Base-by-base conservation (phyloP, 169 alveolate species). In the Plasmodium inui region DNA sequence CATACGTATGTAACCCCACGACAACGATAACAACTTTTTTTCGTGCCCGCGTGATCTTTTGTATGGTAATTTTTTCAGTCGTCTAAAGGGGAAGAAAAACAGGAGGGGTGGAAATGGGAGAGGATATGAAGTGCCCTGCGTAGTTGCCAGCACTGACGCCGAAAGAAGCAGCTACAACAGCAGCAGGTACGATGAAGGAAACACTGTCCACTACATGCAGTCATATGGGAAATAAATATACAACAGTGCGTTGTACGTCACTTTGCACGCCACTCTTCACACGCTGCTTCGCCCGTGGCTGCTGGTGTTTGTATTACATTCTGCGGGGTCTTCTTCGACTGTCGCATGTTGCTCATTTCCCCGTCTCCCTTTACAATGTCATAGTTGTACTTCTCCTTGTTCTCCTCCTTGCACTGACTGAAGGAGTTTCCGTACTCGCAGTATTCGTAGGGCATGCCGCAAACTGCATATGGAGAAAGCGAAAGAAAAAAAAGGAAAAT, bases 381-480 rank as follows among this genome's bases (percentile, higher is more conserved):
- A 50, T 89, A 70, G 55, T 72, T 81, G 90, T 95, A 96, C 57
- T 97, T 84, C 37, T 93, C 92, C 37, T 94, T 81, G 55, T 96
- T 78, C 92, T 92, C 96, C 79, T 95, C 93, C 34, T 94, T 79
- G 80, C 98, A 96, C 83, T 84, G 95, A 34, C 83, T 88, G 96
- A 96, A 95, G 71, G 86, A 94, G 74, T 85, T 97, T 4, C 98
- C 98, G 74, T 95, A 97, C 78, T 97, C 98, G 78, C 98, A 97
- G 79, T 96, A 97, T 92, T 97, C 98, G 32, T 92, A 96, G 30
- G 98, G 98, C 96, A 97, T 95, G 37, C 97, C 96, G 91, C 98
- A 97, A 39, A 55, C 93, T 73, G 80, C n/a, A 76, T 19, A 67
- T 6, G 34, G 37, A 8, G 50, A 80, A 9, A 12, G 32, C n/a